Base-by-base conservation (phyloP, 106 monocot genomes). In the Triglochin maritima region DNA sequence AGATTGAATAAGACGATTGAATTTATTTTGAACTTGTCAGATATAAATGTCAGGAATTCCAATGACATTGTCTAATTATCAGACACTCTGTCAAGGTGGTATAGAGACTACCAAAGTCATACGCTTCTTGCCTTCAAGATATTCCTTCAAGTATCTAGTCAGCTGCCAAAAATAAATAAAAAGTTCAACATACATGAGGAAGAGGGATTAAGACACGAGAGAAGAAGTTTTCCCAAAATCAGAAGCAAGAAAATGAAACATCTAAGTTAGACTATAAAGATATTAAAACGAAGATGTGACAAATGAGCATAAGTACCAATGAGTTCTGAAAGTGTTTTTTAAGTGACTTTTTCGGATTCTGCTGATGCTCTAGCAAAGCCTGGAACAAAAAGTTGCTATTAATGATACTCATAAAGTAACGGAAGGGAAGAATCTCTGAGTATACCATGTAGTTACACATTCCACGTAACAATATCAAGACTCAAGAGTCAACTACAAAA, bases 321-420 rank as follows among this genome's bases (percentile, higher is more conserved):
- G 92, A 88, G 69, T 88, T 83, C 73, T 88, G 85, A 74, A 81
- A 92, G 62, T 92, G 92, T 55, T 88, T 92, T 60, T 92, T 78
- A 11, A 88, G 69, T 56, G 81, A 62, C 67, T 67, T 87, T 76
- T 83, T 92, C 57, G 79, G 80, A 56, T 87, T 91, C 67, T 69
- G 87, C 57, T 91, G 91, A 54, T 91, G 91, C 59, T 91, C 91
- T 67, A 91, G 67, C 71, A 91, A 78, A 59, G 91, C 84, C 91
- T 91, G 73, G 13, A 78, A 53, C 9, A 68, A 47, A 47, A 80
- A 64, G 55, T 12, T 44, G 29, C 29, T 29, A 29, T 29, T 29
- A 29, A 29, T 29, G 29, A 29, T 29, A 29, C 29, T 29, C 29
- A 29, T 29, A 29, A 29, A 29, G 29, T 29, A 29, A 29, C 29